Conservation (phyloP, 2,329 filamentous ascomycete genomes). For the Cordyceps cateniannulata region DNA sequence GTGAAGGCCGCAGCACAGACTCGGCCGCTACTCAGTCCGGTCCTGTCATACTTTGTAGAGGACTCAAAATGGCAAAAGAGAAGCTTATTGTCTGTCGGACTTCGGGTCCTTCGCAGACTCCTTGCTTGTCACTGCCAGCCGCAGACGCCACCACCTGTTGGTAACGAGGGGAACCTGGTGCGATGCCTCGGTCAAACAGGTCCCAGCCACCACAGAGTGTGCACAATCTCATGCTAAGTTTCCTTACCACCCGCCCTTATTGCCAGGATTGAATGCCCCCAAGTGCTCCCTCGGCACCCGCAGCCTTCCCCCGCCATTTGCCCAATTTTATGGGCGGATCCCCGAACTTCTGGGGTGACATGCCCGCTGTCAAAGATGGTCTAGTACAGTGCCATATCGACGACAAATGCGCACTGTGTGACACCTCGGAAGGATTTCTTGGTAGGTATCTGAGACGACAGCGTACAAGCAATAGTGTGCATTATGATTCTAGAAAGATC, state of each 20-base stretch:
- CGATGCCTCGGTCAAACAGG: background rate
- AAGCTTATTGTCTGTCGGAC: background rate
- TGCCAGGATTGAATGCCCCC: no score
- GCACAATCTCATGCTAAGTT: background rate
- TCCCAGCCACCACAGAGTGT: background rate
- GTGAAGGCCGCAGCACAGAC: no score
- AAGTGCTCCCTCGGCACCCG: conserved; percentile 2
- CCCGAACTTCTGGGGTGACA: background rate
- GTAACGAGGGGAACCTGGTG: background rate
- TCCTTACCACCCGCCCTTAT: no score
- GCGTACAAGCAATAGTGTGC: no score
- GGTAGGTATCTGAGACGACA: background rate
- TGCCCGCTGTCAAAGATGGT: background rate
- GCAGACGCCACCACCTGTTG: background rate
- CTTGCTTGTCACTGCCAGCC: background rate
- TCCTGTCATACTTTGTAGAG: background rate
- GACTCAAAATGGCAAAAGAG: background rate
- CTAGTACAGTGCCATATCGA: background rate
- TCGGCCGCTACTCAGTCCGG: no score
- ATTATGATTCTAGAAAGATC: no score
- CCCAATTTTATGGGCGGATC: background rate
- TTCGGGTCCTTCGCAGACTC: background rate
- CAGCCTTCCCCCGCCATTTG: background rate
- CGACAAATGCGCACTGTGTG: background rate
- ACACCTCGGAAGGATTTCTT: no score